Evolutionary conservation across 805 yeast species (phyloP).

Genomic region (Saccharomyces eubayanus): DNA sequence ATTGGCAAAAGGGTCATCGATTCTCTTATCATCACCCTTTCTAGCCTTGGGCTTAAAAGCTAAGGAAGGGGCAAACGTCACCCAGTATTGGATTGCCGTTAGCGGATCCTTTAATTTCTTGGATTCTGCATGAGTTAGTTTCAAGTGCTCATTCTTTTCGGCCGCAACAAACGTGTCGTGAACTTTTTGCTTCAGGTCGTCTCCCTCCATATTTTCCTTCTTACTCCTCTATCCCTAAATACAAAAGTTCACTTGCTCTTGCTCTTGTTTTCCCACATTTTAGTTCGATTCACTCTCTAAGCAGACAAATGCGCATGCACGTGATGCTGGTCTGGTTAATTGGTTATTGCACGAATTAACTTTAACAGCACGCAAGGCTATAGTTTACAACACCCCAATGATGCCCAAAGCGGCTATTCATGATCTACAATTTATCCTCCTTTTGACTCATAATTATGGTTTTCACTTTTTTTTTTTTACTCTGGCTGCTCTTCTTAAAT

Average conservation of each 20-base stretch:
- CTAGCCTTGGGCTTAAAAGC: slow-evolving; percentile 23
- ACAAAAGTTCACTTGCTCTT: background rate
- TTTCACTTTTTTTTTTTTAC: background rate
- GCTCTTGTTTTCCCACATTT: background rate
- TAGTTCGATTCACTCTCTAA: background rate
- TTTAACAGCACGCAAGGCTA: background rate
- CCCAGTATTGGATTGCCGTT: slow-evolving; percentile 25
- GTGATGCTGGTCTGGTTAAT: background rate
- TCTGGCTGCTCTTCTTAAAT: background rate
- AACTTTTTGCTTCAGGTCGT: slow-evolving; percentile 30
- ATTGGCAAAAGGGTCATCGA: slow-evolving; percentile 63
- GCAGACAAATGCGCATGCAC: background rate
- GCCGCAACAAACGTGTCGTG: slow-evolving; percentile 39
- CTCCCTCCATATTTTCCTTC: background rate
- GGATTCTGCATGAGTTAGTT: slow-evolving; percentile 40
- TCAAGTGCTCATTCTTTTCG: slow-evolving; percentile 34
- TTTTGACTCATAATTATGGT: background rate
- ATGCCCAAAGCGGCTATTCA: background rate
- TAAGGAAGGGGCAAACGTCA: slow-evolving; percentile 18
- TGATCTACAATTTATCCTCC: background rate
- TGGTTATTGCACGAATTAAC: background rate
- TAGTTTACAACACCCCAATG: background rate
- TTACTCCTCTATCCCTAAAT: background rate
- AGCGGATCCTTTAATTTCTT: slow-evolving; percentile 28
- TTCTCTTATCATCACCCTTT: slow-evolving; percentile 21